Evolutionary conservation across 2,329 filamentous ascomycete genomes (phyloP).

Genomic region (Epichloe aotearoae): DNA sequence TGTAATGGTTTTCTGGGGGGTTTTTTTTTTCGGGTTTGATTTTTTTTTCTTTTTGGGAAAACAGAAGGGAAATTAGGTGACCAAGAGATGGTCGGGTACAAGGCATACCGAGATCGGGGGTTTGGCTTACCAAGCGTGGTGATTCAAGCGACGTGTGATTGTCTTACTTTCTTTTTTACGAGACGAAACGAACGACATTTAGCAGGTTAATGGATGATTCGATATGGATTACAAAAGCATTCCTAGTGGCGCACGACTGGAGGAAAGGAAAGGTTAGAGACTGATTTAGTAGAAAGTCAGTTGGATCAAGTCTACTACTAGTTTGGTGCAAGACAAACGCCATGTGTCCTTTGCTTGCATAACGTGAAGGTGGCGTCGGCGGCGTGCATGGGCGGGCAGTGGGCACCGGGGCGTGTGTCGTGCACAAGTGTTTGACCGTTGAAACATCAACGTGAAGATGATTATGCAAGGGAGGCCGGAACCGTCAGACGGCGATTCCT

Average conservation of each 20-base stretch:
- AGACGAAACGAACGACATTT: not conserved
- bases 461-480: too few species aligned
- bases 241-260: not conserved
- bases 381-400: too few species aligned
- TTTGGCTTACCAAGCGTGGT: not conserved
- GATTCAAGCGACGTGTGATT: not conserved
- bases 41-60: not conserved
- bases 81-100: not conserved
- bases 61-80: not conserved
- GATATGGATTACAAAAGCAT: not conserved
- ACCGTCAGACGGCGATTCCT: not conserved
- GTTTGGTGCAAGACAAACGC: too few species aligned
- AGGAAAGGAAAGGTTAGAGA: not conserved
- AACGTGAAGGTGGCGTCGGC: too few species aligned
- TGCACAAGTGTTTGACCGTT: too few species aligned
- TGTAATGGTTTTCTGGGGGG: not conserved
- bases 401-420: too few species aligned
- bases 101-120: not conserved
- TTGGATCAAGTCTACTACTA: not conserved
- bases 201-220: not conserved
- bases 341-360: too few species aligned
- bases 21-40: not conserved
- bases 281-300: not conserved
- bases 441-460: too few species aligned
- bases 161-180: not conserved